These are phyloP conservation scores for Neonectria hederae DNA, from an alignment of 2,329 filamentous ascomycete genomes.

Conservation along the genomic window DNA sequence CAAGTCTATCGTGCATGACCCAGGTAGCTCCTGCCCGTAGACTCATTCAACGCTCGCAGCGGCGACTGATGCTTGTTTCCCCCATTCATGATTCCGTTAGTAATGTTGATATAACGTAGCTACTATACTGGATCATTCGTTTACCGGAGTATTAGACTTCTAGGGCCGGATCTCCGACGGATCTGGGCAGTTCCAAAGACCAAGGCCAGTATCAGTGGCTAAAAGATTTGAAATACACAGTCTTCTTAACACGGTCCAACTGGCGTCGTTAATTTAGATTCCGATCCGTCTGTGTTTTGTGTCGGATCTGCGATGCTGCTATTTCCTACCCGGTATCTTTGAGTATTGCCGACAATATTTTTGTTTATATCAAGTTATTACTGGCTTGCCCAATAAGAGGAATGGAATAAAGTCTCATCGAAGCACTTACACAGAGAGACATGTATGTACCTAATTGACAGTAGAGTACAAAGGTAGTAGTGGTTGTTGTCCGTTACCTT, in stretches of 20 bases:
- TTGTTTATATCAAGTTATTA: neutral
- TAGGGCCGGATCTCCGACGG: no score
- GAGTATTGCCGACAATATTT: neutral
- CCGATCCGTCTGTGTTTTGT: no score
- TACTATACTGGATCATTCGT: no score
- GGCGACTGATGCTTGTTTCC: neutral
- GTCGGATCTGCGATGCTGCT: no score
- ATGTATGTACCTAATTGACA: neutral
- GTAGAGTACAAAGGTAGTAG: neutral
- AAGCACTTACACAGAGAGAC: neutral
- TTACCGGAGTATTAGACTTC: no score
- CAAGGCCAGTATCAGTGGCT: no score
- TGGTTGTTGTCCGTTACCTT: neutral
- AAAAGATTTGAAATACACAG: no score
- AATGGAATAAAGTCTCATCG: neutral
- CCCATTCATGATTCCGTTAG: no score
- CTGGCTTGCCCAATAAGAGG: neutral
- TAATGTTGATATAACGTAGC: neutral
- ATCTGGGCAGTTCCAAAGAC: no score
- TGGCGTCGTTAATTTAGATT: no score
- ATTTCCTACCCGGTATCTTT: no score
- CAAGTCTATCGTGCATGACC: neutral
- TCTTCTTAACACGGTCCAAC: no score
- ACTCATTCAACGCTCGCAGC: neutral
- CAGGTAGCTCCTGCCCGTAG: neutral